Conservation (phyloP, 768 basidiomycete genomes). For the Daedalea quercina region DNA sequence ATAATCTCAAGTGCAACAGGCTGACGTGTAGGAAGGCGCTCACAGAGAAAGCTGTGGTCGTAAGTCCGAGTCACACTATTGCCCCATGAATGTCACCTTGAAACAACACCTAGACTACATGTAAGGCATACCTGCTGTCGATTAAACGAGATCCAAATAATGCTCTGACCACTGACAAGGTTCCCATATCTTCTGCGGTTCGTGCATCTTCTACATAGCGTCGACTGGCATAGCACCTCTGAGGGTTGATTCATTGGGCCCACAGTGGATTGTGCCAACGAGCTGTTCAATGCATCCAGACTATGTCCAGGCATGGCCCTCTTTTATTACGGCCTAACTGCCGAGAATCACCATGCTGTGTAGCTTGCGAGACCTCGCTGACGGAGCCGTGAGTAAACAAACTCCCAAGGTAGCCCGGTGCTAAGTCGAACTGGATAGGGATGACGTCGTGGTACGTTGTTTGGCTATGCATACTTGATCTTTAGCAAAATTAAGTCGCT, state of each 20-base stretch:
- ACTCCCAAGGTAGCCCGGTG: background rate
- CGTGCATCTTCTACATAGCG: slow-evolving; percentile 6
- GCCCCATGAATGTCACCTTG: too few species aligned
- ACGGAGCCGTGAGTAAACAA: slow-evolving; percentile 60
- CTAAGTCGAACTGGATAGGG: slow-evolving; percentile 6
- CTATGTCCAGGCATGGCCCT: slow-evolving; percentile 64
- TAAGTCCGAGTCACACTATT: slow-evolving; percentile 30
- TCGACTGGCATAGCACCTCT: background rate
- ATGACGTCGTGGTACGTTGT: slow-evolving; percentile 26
- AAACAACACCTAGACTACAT: too few species aligned
- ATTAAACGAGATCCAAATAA: too few species aligned
- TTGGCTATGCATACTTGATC: slow-evolving; percentile 56
- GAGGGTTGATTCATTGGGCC: background rate
- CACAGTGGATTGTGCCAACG: slow-evolving; percentile 78
- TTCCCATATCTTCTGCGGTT: slow-evolving; percentile 85
- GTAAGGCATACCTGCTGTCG: too few species aligned
- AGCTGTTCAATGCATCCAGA: slow-evolving; percentile 69
- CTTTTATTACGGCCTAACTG: background rate
- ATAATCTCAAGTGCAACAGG: slow-evolving; percentile 77
- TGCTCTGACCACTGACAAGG: slow-evolving; percentile 32
- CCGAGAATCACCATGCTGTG: too few species aligned
- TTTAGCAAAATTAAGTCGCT: slow-evolving; percentile 14
- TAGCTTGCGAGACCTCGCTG: slow-evolving; percentile 77
- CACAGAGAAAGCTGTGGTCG: slow-evolving; percentile 79
- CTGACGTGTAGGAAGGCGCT: slow-evolving; percentile 64